A percentile compares a stretch with the other conserved stretches of the same genome.
These are phyloP conservation scores for Mycena chlorophos DNA, from an alignment of 768 basidiomycete species.

Conservation along the genomic window DNA sequence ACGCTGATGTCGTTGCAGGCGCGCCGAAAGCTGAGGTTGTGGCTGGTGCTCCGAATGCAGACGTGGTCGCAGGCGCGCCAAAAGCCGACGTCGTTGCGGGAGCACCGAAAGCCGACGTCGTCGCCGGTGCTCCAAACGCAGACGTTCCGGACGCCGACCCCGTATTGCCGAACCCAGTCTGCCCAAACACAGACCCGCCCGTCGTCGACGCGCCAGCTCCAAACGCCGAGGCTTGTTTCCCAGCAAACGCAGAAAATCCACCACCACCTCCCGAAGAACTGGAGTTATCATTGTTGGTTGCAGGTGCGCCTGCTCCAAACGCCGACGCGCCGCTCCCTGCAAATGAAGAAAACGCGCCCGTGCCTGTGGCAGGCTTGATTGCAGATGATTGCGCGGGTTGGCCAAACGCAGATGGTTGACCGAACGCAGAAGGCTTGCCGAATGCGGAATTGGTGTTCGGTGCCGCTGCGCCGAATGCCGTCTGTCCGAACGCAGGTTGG, in stretches of 20 bases:
- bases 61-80: constrained; percentile 25
- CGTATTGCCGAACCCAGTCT: constrained; percentile 6
- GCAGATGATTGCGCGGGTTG: constrained; percentile 7
- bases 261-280: too few relatives aligned
- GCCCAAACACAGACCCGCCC: constrained; percentile 24
- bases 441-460: constrained; percentile 10
- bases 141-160: background rate
- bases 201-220: constrained; percentile 24
- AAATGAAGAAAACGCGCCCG: constrained; percentile 18
- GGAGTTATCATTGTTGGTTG: too few relatives aligned
- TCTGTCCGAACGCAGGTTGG: constrained; percentile 27
- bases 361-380: constrained; percentile 14
- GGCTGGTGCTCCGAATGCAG: constrained; percentile 32
- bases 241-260: constrained; percentile 18
- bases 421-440: constrained; percentile 31
- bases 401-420: constrained; percentile 16
- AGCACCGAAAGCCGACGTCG: constrained; percentile 42
- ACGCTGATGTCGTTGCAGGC: constrained; percentile 13
- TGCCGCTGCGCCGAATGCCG: constrained; percentile 23
- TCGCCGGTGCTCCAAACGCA: constrained; percentile 16
- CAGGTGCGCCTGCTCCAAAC: constrained; percentile 25
- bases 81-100: background rate
- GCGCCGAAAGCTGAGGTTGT: constrained; percentile 32
- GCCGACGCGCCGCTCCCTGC: constrained; percentile 18
- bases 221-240: constrained; percentile 18